phyloP scores from a whole-genome alignment of 371 early-diverging fungal genomes.

The Mucor ambiguus region DNA sequence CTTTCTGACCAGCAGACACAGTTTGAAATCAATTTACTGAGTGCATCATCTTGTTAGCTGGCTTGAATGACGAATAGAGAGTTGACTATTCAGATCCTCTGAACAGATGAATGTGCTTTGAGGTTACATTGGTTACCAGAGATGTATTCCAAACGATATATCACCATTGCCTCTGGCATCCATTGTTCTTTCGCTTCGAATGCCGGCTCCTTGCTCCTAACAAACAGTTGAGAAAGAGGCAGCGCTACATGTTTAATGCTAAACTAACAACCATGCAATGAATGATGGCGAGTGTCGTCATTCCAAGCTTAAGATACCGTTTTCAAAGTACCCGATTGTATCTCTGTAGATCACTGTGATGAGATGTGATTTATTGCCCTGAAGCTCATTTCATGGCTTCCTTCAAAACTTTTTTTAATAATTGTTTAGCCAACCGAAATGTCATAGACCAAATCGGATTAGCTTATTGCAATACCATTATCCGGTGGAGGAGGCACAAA shows the following conservation, averaged over 20 bases:
- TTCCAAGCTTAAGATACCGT: background rate
- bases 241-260: background rate
- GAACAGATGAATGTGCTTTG: too few relatives aligned
- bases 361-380: background rate
- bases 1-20: background rate
- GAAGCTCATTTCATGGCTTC: background rate
- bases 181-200: background rate
- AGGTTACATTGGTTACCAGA: background rate
- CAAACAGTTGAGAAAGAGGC: background rate
- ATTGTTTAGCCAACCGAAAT: background rate
- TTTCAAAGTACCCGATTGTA: background rate
- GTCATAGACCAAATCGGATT: constrained; percentile 4
- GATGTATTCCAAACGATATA: background rate
- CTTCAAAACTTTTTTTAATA: background rate
- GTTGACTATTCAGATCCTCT: background rate
- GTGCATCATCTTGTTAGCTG: background rate
- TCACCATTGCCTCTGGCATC: background rate
- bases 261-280: background rate
- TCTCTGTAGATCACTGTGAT: background rate
- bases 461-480: constrained; percentile 9
- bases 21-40: background rate
- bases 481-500: background rate
- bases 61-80: too few relatives aligned
- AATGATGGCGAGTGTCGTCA: background rate
- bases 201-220: background rate